phyloP scores from a whole-genome alignment of 2,329 filamentous ascomycete species.

The Venturia effusa region DNA sequence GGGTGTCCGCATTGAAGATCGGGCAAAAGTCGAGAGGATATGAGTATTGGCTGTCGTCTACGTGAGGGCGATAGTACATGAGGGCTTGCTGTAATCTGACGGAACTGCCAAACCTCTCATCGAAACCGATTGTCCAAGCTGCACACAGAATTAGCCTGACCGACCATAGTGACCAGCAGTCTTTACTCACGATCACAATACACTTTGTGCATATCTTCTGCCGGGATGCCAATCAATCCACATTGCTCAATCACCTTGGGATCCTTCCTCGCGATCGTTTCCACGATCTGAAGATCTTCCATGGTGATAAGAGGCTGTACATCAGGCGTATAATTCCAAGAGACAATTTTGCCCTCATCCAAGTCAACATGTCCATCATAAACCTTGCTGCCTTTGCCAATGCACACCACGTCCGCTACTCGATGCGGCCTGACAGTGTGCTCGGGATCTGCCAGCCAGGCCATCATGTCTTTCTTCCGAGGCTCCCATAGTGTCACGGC shows the following conservation, averaged over 20 bases:
- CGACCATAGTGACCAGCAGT: not conserved
- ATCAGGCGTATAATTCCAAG: slow-evolving; percentile 65
- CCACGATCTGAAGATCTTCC: slow-evolving; percentile 77
- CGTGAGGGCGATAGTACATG: slow-evolving; percentile 85
- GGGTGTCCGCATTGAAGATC: slow-evolving; percentile 73
- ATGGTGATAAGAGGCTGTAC: slow-evolving; percentile 86
- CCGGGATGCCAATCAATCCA: slow-evolving; percentile 66
- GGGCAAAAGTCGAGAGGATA: slow-evolving; percentile 91
- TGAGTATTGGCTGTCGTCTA: slow-evolving; percentile 82
- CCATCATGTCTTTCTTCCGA: slow-evolving; percentile 71
- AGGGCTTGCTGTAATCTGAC: slow-evolving; percentile 80
- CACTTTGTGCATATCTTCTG: slow-evolving; percentile 84
- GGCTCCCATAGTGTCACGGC: slow-evolving; percentile 78
- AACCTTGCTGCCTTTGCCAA: slow-evolving; percentile 66
- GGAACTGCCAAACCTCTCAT: slow-evolving; percentile 72
- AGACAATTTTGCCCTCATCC: slow-evolving; percentile 51
- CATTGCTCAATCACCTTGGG: slow-evolving; percentile 87
- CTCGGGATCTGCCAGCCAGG: slow-evolving; percentile 60
- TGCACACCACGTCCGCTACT: slow-evolving; percentile 73
- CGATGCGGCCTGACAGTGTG: slow-evolving; percentile 53
- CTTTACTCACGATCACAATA: slow-evolving; percentile 67
- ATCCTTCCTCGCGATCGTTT: slow-evolving; percentile 64
- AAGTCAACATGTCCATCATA: slow-evolving; percentile 76
- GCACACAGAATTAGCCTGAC: slow-evolving; percentile 12
- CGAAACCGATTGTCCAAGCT: slow-evolving; percentile 91